These are phyloP conservation scores for Phytophthora ramorum DNA, from an alignment of 352 stramenopile genomes.

Conservation along the genomic window DNA sequence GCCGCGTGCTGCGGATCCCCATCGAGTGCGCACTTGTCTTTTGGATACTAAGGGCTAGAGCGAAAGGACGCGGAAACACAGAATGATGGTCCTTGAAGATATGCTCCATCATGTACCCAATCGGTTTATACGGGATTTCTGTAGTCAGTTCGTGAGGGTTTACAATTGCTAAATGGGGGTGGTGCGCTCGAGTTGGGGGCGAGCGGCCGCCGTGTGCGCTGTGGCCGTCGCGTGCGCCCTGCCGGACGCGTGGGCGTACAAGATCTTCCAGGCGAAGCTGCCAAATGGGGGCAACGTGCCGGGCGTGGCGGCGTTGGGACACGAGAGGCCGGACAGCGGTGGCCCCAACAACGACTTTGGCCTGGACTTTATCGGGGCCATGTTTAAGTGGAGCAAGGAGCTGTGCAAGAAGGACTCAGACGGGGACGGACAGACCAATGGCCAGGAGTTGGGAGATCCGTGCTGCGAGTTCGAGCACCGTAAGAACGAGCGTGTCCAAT, in stretches of 20 bases:
- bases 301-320: slow-evolving; percentile 41
- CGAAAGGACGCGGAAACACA: slow-evolving; percentile 1
- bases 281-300: slow-evolving; percentile 42
- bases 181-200: background rate
- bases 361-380: slow-evolving; percentile 42
- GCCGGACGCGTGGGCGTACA: slow-evolving; percentile 13
- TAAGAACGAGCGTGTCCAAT: slow-evolving; percentile 30
- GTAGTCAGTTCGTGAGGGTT: too few species aligned
- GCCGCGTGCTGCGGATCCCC: slow-evolving; percentile 68
- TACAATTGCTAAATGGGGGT: slow-evolving; percentile 1
- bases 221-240: background rate
- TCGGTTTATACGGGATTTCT: background rate
- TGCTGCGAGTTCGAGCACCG: slow-evolving; percentile 67
- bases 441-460: slow-evolving; percentile 34
- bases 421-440: slow-evolving; percentile 35
- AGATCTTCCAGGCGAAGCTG: slow-evolving; percentile 34
- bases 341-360: slow-evolving; percentile 57
- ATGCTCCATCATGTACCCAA: background rate
- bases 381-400: slow-evolving; percentile 43
- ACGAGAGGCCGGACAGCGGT: slow-evolving; percentile 25
- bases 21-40: slow-evolving; percentile 30
- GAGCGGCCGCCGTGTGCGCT: background rate
- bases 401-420: slow-evolving; percentile 57
- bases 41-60: slow-evolving; percentile 7
- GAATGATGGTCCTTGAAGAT: slow-evolving; percentile 41